Evolutionary conservation across 2,329 filamentous ascomycete species (phyloP).

Genomic region (Colletotrichum lupini): DNA sequence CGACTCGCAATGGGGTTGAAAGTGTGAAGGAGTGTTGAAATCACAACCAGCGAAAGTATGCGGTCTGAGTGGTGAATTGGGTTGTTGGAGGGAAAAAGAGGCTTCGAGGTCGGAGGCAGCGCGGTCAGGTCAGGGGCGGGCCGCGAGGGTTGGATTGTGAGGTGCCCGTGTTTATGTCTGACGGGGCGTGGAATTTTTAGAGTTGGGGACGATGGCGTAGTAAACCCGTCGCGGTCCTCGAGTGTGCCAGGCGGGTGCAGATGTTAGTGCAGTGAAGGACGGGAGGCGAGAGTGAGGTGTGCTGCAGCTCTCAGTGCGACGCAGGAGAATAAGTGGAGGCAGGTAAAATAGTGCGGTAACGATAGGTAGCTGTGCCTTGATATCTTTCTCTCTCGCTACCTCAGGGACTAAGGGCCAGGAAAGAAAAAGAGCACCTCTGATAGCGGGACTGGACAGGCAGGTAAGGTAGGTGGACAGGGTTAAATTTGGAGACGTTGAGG

Average conservation of each 20-base stretch:
- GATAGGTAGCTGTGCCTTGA: background rate
- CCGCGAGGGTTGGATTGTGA: slow-evolving; percentile 30
- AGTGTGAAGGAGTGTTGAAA: background rate
- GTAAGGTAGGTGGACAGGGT: background rate
- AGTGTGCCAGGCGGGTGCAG: slow-evolving; percentile 20
- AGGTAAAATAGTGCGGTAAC: background rate
- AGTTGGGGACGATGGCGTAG: slow-evolving; percentile 36
- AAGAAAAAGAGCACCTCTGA: background rate
- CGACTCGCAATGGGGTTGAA: slow-evolving; percentile 13
- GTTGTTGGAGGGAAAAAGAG: slow-evolving; percentile 17
- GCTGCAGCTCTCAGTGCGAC: background rate
- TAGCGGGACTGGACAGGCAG: background rate
- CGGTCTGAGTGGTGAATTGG: slow-evolving; percentile 7
- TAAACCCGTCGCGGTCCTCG: slow-evolving; percentile 28
- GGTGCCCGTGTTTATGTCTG: slow-evolving; percentile 30
- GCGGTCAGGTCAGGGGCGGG: slow-evolving; percentile 29
- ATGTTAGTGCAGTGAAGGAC: background rate
- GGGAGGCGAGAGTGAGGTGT: background rate
- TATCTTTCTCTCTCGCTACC: background rate
- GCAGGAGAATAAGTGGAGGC: background rate
- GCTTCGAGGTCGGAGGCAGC: slow-evolving; percentile 8
- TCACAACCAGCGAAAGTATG: slow-evolving; percentile 3
- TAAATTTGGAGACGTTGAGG: background rate
- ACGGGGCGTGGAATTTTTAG: slow-evolving; percentile 35
- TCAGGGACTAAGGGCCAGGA: background rate